Conservation (phyloP, 441 rosid species). For the Hura crepitans region DNA sequence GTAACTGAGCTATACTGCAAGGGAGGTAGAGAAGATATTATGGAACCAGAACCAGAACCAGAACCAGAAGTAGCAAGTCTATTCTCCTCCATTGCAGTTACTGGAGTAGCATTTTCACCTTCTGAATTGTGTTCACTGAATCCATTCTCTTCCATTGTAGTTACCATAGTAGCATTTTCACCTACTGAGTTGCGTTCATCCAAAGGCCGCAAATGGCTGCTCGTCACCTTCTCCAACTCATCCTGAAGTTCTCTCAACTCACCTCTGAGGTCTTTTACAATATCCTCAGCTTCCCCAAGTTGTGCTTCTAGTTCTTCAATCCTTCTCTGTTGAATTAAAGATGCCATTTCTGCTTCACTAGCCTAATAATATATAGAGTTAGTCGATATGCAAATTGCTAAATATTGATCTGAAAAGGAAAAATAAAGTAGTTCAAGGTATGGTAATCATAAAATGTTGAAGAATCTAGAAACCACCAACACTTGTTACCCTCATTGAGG, state of each 20-base stretch:
- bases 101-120: conserved; percentile 22
- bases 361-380: conserved; percentile 35
- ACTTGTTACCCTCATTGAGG: neutral
- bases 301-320: conserved; percentile 88
- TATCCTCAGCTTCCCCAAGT: conserved; percentile 88
- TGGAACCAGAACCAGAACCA: conserved; percentile 32
- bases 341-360: conserved; percentile 53
- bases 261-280: conserved; percentile 73
- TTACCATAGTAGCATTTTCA: conserved; percentile 23
- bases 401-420: neutral
- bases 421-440: neutral
- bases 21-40: conserved; percentile 33
- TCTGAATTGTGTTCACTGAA: conserved; percentile 24
- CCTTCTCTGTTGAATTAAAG: conserved; percentile 54
- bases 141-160: conserved; percentile 30
- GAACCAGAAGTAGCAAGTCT: conserved; percentile 31
- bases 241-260: conserved; percentile 65
- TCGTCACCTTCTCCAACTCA: conserved; percentile 48
- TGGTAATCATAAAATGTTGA: neutral
- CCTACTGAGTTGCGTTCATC: conserved; percentile 22
- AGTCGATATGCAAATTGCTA: neutral
- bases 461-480: neutral
- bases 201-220: conserved; percentile 27
- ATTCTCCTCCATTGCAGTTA: conserved; percentile 29
- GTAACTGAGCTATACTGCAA: conserved; percentile 30